Percentiles rank a stretch among this genome's conserved stretches.
These are phyloP conservation scores for Paramecium primaurelia DNA, from an alignment of 73 alveolate genomes.

Conservation along the genomic window DNA sequence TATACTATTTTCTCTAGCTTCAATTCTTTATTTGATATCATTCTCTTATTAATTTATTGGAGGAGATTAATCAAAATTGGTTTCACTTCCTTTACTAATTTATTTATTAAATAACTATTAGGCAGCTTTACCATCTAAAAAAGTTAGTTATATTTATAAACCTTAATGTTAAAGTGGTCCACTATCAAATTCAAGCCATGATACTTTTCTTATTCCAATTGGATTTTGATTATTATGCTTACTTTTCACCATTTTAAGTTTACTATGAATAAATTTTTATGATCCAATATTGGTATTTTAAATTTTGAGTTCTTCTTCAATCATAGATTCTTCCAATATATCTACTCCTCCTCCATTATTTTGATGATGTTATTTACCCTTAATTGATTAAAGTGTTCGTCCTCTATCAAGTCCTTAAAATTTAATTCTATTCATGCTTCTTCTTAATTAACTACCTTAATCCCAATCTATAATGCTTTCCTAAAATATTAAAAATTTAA, in stretches of 20 bases:
- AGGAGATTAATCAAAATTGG: neutral
- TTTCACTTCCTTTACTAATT: neutral
- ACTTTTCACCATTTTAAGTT: neutral
- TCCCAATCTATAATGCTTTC: conserved; percentile 27
- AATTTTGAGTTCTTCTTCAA: neutral
- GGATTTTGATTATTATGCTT: neutral
- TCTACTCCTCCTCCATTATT: neutral
- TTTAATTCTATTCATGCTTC: neutral
- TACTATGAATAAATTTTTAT: neutral
- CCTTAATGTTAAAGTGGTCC: neutral
- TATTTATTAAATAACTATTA: neutral
- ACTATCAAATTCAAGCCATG: neutral
- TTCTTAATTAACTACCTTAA: conserved; percentile 16
- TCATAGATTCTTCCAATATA: conserved; percentile 8
- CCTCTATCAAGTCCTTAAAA: neutral
- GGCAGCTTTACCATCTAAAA: neutral
- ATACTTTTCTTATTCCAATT: neutral
- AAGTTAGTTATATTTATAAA: neutral
- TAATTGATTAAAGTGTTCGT: neutral
- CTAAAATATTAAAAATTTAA: neutral
- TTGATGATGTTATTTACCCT: neutral
- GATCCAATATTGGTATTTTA: neutral
- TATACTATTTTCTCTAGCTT: conserved; percentile 36
- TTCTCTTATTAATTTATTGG: neutral
- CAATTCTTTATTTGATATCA: neutral